Evolutionary conservation across 495 filamentous ascomycete species (phyloP).

Genomic region (Hyphodiscus hymeniophilus): DNA sequence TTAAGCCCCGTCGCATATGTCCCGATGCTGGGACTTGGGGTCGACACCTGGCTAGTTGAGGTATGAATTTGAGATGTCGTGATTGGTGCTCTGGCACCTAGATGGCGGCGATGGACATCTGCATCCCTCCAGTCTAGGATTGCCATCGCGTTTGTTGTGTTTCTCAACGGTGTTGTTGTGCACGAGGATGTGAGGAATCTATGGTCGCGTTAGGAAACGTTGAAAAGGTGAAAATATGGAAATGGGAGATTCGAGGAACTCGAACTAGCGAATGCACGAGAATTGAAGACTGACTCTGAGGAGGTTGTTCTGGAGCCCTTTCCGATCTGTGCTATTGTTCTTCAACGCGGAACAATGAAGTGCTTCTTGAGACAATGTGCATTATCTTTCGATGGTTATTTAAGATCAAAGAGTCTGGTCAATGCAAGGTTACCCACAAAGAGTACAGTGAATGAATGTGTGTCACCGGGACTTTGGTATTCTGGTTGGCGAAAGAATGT

Average conservation of each 20-base stretch:
- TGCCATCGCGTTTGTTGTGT: background rate
- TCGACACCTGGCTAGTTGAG: background rate
- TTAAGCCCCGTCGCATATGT: slow-evolving; percentile 39
- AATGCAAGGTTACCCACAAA: background rate
- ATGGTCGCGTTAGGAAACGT: too few species aligned
- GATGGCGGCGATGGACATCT: background rate
- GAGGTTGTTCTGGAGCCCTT: background rate
- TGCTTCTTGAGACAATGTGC: slow-evolving; percentile 3
- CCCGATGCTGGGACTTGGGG: slow-evolving; percentile 24
- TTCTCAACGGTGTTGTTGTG: too few species aligned
- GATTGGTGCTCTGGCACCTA: slow-evolving; percentile 2
- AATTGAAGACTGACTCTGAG: too few species aligned
- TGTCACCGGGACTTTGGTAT: slow-evolving; percentile 4
- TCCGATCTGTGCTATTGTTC: slow-evolving; percentile 13
- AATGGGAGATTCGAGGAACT: background rate
- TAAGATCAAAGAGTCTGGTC: background rate
- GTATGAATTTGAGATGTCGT: background rate
- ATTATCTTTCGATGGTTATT: slow-evolving; percentile 3
- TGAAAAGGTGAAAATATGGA: too few species aligned
- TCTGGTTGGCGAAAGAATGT: background rate
- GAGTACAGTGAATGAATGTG: slow-evolving; percentile 6
- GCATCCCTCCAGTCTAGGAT: background rate
- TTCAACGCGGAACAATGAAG: background rate
- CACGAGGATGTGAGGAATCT: background rate
- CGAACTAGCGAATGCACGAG: background rate